Conservation (phyloP, 2,329 filamentous ascomycete genomes). For the Pseudogymnoascus sp. region DNA sequence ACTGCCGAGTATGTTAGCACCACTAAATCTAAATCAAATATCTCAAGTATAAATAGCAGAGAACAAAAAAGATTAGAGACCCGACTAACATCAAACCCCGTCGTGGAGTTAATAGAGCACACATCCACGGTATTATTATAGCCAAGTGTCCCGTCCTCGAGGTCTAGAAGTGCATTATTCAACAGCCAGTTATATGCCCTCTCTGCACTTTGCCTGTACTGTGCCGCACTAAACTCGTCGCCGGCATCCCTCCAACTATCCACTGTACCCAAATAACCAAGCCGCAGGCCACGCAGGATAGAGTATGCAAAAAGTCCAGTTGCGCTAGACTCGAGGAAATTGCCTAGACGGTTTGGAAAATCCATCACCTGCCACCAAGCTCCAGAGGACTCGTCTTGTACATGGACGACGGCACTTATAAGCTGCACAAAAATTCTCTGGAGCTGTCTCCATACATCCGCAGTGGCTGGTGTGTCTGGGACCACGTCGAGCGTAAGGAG, state of each 20-base stretch:
- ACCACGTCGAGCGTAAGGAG: slow-evolving; percentile 1
- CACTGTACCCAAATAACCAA: slow-evolving; percentile 26
- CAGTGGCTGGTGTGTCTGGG: not conserved
- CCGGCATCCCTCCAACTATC: not conserved
- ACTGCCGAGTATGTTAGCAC: not conserved
- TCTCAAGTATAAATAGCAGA: not conserved
- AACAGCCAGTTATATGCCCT: slow-evolving; percentile 18
- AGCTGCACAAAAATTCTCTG: not conserved
- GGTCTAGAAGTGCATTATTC: slow-evolving; percentile 9
- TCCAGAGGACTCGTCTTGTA: slow-evolving; percentile 19
- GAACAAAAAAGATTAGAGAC: not conserved
- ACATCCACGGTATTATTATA: slow-evolving; percentile 9
- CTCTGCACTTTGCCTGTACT: slow-evolving; percentile 10
- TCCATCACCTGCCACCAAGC: slow-evolving; percentile 33
- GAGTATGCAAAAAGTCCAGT: slow-evolving; percentile 33
- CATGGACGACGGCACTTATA: not conserved
- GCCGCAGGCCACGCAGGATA: slow-evolving; percentile 29
- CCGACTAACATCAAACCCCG: not conserved
- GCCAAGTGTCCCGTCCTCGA: not conserved
- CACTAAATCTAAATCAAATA: not conserved
- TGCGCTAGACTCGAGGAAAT: slow-evolving; percentile 32
- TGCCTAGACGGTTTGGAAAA: slow-evolving; percentile 20
- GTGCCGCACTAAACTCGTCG: not conserved
- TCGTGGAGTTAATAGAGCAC: slow-evolving; percentile 8
- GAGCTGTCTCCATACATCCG: not conserved